Base-by-base conservation (phyloP, 1,139 yeast genomes). In the Yamadazyma blattariae region DNA sequence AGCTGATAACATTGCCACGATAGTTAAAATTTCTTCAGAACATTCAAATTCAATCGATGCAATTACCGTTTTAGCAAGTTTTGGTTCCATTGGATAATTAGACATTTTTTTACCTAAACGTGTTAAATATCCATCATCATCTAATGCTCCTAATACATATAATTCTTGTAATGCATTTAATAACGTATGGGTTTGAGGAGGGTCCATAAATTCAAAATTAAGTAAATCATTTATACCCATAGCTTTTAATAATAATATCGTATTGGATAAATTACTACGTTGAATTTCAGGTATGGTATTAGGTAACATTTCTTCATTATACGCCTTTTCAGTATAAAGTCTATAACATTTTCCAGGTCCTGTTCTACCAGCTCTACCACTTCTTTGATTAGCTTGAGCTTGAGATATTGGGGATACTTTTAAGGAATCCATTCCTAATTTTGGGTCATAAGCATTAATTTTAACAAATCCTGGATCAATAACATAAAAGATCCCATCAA, bases 51-150 rank as follows among this genome's bases (percentile, higher is more conserved):
- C 84, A 6, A 82, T 81, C 0, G 96, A 84, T 17, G 79, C 72
- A 33, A 92, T 73, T 34, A 94, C 62, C 0, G 95, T 82, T 50
- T 87, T 87, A 2, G 97, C 84, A 42, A 94, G 64, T 5, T 87
- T 77, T 0, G 99, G 98, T 41, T 88, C 96, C 89, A 92, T 88
- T 0, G 99, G 98, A 54, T 90, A 89, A 38, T 84, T 86, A 0
- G 97, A 88, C 95, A 94, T 85, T 46, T 77, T 73, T 33, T 79
- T 65, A 0, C 99, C 99, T 21, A 85, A 61, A 3, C 64, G 54
- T 0, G 97, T 92, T 39, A 94, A 60, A 28, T 67, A 57, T 0
- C 97, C 97, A 15, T 78, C 76, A 25, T 81, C 84, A 53, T 89
- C 95, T 29, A 94, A 63, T 0, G 97, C 97, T 19, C 83, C 80